Evolutionary conservation across 202 grass and related monocot genomes (phyloP).

Genomic region (Dendrocalamus latiflorus): DNA sequence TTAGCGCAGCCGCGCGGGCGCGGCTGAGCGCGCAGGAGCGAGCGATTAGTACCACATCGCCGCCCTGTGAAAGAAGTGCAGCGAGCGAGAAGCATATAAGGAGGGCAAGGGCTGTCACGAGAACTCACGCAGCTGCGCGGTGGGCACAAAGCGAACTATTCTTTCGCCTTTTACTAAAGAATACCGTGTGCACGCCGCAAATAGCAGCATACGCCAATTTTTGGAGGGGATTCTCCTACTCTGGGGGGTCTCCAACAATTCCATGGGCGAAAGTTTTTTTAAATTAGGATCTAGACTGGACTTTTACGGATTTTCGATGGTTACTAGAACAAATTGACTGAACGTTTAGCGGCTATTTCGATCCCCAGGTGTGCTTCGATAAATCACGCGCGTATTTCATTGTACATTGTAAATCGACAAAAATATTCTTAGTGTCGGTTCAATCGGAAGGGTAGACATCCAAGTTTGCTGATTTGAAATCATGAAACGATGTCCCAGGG

Average conservation of each 20-base stretch:
- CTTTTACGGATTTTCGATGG: too few species aligned
- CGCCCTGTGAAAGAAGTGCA: fast-evolving
- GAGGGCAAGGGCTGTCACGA: fast-evolving
- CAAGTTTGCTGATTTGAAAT: neutral
- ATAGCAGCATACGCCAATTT: conserved; percentile 37
- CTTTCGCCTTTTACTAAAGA: conserved; percentile 55
- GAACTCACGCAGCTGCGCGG: conserved; percentile 21
- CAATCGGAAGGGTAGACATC: neutral
- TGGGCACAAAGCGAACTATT: conserved; percentile 48
- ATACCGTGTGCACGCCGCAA: conserved; percentile 41
- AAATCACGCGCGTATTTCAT: neutral
- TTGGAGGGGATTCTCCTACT: conserved; percentile 13
- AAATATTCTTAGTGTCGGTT: too few species aligned
- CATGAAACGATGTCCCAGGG: neutral
- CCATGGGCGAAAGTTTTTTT: fast-evolving
- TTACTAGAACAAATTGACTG: too few species aligned
- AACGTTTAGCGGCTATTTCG: too few species aligned
- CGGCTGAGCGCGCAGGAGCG: neutral
- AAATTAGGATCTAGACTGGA: too few species aligned
- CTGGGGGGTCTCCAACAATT: neutral
- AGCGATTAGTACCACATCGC: conserved; percentile 33
- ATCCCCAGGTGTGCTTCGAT: neutral
- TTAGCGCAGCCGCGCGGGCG: neutral
- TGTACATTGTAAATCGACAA: neutral
- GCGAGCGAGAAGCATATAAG: neutral